phyloP scores from a whole-genome alignment of 2,329 filamentous ascomycete species.

The Monosporascus ibericus region DNA sequence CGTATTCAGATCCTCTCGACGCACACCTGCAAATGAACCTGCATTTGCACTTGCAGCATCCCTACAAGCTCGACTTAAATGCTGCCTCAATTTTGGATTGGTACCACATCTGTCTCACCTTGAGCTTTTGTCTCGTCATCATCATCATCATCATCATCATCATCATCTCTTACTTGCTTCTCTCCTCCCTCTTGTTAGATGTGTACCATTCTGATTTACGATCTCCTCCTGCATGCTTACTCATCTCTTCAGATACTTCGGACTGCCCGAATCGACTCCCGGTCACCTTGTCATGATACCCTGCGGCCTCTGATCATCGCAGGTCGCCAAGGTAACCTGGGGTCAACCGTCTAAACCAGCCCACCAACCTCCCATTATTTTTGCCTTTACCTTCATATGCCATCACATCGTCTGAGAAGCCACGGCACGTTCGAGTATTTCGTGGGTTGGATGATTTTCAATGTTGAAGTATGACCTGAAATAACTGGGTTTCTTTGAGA shows the following conservation, averaged over 20 bases:
- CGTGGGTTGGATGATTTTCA: no score
- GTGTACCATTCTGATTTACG: background rate
- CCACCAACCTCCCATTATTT: no score
- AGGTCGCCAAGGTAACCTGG: background rate
- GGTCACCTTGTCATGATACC: background rate
- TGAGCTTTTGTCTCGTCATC: conserved; percentile 5
- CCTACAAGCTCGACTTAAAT: conserved; percentile 9
- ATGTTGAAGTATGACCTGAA: no score
- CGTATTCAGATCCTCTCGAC: background rate
- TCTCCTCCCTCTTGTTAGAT: background rate
- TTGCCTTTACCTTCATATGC: background rate
- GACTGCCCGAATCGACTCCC: background rate
- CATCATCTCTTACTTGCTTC: background rate
- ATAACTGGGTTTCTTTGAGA: no score
- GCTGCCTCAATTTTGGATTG: conserved; percentile 9
- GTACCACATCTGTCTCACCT: conserved; percentile 24
- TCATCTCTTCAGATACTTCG: background rate
- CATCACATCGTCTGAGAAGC: no score
- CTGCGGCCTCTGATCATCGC: background rate
- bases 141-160: background rate
- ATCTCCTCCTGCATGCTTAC: background rate
- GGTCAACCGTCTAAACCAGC: no score
- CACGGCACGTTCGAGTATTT: no score
- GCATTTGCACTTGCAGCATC: conserved; percentile 11
- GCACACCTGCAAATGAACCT: background rate